These are phyloP conservation scores for Epichloe typhina DNA, from an alignment of 2,329 filamentous ascomycete genomes.

Conservation along the genomic window DNA sequence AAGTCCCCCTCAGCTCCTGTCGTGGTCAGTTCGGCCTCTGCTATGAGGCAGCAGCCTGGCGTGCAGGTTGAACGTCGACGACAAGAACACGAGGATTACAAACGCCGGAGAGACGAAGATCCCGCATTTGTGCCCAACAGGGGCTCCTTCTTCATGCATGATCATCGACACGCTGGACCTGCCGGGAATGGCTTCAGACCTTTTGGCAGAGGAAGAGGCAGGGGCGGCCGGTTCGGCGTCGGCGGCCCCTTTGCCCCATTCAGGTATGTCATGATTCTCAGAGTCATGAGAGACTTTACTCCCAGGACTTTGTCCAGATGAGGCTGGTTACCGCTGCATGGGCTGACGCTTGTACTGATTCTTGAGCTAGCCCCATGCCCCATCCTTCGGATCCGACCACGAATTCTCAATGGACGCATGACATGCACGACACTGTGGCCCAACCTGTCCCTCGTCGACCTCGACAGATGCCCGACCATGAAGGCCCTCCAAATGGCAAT, in stretches of 20 bases:
- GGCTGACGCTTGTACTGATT: conserved; percentile 16
- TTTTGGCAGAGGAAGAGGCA: conserved; percentile 53
- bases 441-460: conserved; percentile 30
- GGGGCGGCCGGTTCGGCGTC: conserved; percentile 46
- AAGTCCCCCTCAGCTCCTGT: conserved; percentile 34
- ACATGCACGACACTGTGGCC: conserved; percentile 70
- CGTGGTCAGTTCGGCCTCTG: conserved; percentile 40
- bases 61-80: conserved; percentile 57
- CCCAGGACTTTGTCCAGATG: background rate
- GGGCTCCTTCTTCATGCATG: conserved; percentile 97
- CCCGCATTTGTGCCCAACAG: conserved; percentile 89
- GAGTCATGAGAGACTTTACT: background rate
- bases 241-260: conserved; percentile 46
- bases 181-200: conserved; percentile 66
- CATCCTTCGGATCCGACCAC: conserved; percentile 47
- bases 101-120: conserved; percentile 75
- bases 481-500: conserved; percentile 41
- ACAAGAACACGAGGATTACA: conserved; percentile 83
- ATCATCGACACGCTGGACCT: conserved; percentile 69
- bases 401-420: conserved; percentile 77
- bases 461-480: conserved; percentile 29
- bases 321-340: background rate
- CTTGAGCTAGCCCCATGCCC: conserved; percentile 23
- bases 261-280: conserved; percentile 37
- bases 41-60: conserved; percentile 35